Conservation (phyloP, 768 basidiomycete species). For the Galerina sulciceps region DNA sequence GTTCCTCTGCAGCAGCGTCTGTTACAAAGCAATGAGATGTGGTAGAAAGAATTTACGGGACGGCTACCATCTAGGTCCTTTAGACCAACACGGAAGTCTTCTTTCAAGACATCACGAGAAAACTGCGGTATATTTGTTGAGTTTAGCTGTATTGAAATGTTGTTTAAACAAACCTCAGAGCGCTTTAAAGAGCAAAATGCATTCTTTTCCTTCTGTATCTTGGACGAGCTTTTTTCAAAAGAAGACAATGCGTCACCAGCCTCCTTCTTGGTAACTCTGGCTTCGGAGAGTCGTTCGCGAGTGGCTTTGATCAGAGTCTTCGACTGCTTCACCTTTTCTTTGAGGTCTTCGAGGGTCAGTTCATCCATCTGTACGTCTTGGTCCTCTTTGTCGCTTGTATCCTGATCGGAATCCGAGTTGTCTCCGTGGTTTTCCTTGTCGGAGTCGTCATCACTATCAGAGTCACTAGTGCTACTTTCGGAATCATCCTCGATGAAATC, state of each 20-base stretch:
- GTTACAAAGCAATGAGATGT: neutral
- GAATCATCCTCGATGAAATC: slow-evolving; percentile 30
- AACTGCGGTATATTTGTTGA: slow-evolving; percentile 37
- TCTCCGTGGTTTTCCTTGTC: slow-evolving; percentile 10
- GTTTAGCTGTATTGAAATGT: neutral
- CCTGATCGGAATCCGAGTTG: slow-evolving; percentile 30
- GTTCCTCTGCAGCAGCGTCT: slow-evolving; percentile 62
- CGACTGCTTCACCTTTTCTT: slow-evolving; percentile 46
- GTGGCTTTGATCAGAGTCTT: slow-evolving; percentile 43
- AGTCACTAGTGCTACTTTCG: slow-evolving; percentile 30
- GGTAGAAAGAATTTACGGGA: neutral
- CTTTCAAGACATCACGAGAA: slow-evolving; percentile 58
- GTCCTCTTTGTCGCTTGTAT: slow-evolving; percentile 26
- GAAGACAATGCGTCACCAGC: slow-evolving; percentile 35
- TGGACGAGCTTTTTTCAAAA: slow-evolving; percentile 45
- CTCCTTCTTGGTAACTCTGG: slow-evolving; percentile 40
- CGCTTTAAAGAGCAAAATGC: slow-evolving; percentile 63
- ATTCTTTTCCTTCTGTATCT: slow-evolving; percentile 62
- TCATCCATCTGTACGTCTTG: slow-evolving; percentile 38
- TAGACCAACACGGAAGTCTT: slow-evolving; percentile 61
- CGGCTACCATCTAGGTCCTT: slow-evolving; percentile 59
- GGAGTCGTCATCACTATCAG: slow-evolving; percentile 26
- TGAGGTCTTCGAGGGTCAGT: slow-evolving; percentile 48
- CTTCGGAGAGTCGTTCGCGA: slow-evolving; percentile 39
- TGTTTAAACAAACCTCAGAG: slow-evolving; percentile 45